A percentile compares a stretch with the other conserved stretches of the same genome.
Evolutionary conservation across 2,329 filamentous ascomycete species (phyloP).

Genomic region (Colletotrichum lentis): DNA sequence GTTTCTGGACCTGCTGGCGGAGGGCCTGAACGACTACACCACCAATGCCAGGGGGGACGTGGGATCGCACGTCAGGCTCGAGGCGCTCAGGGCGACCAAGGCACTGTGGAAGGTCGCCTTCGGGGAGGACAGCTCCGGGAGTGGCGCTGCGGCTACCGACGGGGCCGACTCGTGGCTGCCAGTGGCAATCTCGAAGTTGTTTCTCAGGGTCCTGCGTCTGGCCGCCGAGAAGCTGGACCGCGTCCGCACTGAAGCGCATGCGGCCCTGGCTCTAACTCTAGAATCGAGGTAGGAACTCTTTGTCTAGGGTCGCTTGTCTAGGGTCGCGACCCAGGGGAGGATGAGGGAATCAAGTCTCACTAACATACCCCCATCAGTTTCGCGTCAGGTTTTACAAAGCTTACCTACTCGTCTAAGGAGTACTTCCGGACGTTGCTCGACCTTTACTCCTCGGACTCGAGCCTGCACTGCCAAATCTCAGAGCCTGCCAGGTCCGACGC

Average conservation of each 20-base stretch:
- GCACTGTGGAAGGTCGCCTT: conserved; percentile 59
- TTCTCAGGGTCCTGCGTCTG: conserved; percentile 68
- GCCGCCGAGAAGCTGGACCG: conserved; percentile 91
- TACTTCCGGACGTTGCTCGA: conserved; percentile 67
- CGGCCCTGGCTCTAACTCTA: conserved; percentile 58
- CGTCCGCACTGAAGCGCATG: conserved; percentile 74
- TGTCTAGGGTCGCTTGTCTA: too few species aligned
- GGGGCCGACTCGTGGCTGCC: conserved; percentile 39
- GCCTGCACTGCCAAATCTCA: conserved; percentile 50
- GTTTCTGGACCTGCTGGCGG: conserved; percentile 58
- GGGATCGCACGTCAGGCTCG: conserved; percentile 83
- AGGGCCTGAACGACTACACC: conserved; percentile 86
- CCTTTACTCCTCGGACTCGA: conserved; percentile 49
- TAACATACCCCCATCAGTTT: conserved; percentile 46
- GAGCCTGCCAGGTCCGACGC: conserved; percentile 46
- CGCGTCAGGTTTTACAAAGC: conserved; percentile 46
- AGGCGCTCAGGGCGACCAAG: conserved; percentile 79
- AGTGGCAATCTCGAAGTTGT: conserved; percentile 51
- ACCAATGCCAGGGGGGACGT: conserved; percentile 89
- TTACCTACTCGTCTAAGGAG: conserved; percentile 64
- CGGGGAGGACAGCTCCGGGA: conserved; percentile 27
- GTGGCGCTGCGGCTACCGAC: conserved; percentile 6
- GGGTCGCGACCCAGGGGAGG: background rate
- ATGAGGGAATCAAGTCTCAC: background rate
- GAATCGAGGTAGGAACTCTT: conserved; percentile 53